These are phyloP conservation scores for Tuber aestivum DNA, from an alignment of 495 filamentous ascomycete species.

Conservation along the genomic window DNA sequence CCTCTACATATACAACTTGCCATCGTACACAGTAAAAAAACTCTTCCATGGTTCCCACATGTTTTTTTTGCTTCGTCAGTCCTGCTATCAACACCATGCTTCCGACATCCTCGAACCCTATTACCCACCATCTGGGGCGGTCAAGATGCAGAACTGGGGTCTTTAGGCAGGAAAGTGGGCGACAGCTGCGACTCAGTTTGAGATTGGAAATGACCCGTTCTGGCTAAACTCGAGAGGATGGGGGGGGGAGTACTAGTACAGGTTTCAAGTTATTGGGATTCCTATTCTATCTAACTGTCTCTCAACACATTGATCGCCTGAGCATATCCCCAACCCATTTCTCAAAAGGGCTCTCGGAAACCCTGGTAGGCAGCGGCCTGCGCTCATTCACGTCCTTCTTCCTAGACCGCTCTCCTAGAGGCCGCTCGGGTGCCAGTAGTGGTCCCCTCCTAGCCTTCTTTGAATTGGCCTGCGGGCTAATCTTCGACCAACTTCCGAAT, in stretches of 20 bases:
- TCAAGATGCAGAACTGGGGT: no score
- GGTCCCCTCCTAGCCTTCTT: background rate
- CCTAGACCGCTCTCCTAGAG: background rate
- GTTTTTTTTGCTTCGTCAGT: no score
- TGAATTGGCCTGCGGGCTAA: background rate
- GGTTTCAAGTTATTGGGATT: background rate
- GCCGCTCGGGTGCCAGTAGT: background rate
- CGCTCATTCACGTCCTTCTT: background rate
- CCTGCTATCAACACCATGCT: no score
- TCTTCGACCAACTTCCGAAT: background rate
- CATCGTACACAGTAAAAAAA: no score
- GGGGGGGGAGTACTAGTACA: no score
- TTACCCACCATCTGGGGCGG: no score
- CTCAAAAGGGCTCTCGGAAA: background rate
- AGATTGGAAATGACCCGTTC: no score
- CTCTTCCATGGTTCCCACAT: no score
- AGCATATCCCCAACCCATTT: constrained; percentile 1
- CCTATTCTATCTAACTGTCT: background rate
- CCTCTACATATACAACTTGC: no score
- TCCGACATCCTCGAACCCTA: no score
- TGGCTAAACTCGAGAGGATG: background rate
- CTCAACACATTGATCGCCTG: background rate
- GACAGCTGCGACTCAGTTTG: no score
- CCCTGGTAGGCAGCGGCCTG: background rate
- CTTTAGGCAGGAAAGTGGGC: no score